Percentiles rank a stretch among this genome's conserved stretches.
Evolutionary conservation across 2,329 filamentous ascomycete genomes (phyloP).

Genomic region (Arthrinium puccinioides): DNA sequence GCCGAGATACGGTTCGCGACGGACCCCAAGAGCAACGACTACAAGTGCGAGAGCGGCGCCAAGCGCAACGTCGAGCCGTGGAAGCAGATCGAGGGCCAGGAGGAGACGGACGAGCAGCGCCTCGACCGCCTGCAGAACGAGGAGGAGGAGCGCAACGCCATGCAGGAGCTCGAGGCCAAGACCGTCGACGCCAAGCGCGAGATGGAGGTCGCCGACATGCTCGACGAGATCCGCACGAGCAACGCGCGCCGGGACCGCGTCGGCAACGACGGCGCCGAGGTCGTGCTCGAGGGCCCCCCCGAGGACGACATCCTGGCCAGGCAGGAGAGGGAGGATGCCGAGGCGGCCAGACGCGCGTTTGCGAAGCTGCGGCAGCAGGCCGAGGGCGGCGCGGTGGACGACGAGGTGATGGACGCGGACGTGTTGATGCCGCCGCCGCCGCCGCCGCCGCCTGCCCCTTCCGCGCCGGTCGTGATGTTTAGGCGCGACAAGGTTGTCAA

Average conservation of each 20-base stretch:
- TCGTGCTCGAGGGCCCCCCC: constrained; percentile 40
- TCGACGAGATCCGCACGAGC: constrained; percentile 88
- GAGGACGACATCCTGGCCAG: constrained; percentile 54
- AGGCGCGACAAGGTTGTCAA: constrained; percentile 60
- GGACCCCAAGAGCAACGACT: constrained; percentile 88
- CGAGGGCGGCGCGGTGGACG: constrained; percentile 38
- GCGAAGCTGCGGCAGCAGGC: constrained; percentile 49
- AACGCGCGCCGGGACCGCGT: constrained; percentile 83
- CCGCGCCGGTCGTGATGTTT: constrained; percentile 42
- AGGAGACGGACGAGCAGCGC: constrained; percentile 85
- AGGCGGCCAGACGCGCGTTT: constrained; percentile 74
- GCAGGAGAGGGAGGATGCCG: constrained; percentile 75
- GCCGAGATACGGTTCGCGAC: constrained; percentile 90
- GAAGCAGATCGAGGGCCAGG: constrained; percentile 57
- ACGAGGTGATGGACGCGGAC: constrained; percentile 9
- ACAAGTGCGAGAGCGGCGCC: constrained; percentile 68
- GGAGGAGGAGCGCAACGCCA: constrained; percentile 74
- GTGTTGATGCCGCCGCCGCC: constrained; percentile 35
- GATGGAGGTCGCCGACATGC: constrained; percentile 92
- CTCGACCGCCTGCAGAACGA: constrained; percentile 79
- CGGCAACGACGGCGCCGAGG: constrained; percentile 59
- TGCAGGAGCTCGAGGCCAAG: constrained; percentile 93
- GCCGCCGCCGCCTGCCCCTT: constrained; percentile 45
- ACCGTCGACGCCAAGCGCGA: constrained; percentile 87
- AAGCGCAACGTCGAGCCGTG: constrained; percentile 93